phyloP scores from a whole-genome alignment of 140 eudicot genomes.

The Oenanthe javanica region DNA sequence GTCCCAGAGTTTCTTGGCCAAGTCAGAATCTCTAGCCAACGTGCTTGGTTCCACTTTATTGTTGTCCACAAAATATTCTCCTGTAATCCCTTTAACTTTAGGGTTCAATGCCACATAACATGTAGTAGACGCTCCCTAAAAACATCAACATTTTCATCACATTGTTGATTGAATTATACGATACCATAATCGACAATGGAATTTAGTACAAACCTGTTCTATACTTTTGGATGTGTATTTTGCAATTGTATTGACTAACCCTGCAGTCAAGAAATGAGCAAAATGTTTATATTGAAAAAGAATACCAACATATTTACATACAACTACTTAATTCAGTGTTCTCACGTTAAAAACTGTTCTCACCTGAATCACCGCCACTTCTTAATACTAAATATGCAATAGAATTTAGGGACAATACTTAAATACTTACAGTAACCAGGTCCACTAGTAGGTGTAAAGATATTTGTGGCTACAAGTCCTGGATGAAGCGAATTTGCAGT shows the following conservation, averaged over 20 bases:
- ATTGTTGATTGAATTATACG: too few relatives aligned
- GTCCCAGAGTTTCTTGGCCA: constrained; percentile 79
- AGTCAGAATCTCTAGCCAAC: constrained; percentile 45
- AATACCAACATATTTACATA: neutral
- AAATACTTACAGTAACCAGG: constrained; percentile 39
- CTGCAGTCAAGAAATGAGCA: constrained; percentile 22
- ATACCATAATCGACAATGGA: neutral
- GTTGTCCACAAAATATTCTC: constrained; percentile 65
- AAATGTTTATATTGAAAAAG: neutral
- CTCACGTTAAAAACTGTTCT: too few relatives aligned
- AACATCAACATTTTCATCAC: neutral
- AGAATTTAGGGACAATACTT: neutral
- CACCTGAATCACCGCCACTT: too few relatives aligned
- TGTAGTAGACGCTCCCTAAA: constrained; percentile 75
- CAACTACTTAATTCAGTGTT: neutral
- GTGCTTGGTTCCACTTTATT: constrained; percentile 31
- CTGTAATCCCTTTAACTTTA: constrained; percentile 50
- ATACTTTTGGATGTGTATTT: constrained; percentile 37
- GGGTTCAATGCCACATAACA: constrained; percentile 74
- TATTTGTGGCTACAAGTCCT: constrained; percentile 66
- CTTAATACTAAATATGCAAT: neutral
- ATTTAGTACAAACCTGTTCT: constrained; percentile 37
- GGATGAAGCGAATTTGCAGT: constrained; percentile 92
- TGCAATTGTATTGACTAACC: constrained; percentile 24
- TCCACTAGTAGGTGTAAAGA: constrained; percentile 37